Percentiles rank a stretch among this genome's conserved stretches.
phyloP scores from a whole-genome alignment of 2,329 filamentous ascomycete genomes.

The Exophiala aquamarina region DNA sequence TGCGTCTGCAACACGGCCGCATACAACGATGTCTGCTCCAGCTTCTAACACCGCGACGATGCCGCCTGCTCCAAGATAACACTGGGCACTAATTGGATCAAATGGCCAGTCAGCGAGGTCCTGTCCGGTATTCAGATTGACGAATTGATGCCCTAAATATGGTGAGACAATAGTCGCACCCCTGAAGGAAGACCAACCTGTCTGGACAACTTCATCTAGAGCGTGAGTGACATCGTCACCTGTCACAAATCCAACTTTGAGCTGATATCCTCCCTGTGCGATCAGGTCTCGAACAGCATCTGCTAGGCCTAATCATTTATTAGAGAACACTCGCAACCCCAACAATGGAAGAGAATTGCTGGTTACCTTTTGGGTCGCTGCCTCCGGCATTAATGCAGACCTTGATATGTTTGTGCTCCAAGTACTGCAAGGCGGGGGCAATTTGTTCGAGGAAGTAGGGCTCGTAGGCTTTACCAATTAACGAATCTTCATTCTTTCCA shows the following conservation, averaged over 20 bases:
- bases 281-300: too few relatives aligned
- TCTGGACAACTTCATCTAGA: too few relatives aligned
- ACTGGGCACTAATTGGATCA: conserved; percentile 23
- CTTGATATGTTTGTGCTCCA: conserved; percentile 43
- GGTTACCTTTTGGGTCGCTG: conserved; percentile 48
- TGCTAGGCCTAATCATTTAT: too few relatives aligned
- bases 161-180: conserved; percentile 23
- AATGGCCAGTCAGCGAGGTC: conserved; percentile 25
- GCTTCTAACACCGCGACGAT: conserved; percentile 41
- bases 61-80: conserved; percentile 32
- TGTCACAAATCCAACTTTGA: too few relatives aligned
- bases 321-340: too few relatives aligned
- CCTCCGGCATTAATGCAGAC: conserved; percentile 58
- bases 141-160: conserved; percentile 26
- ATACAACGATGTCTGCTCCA: conserved; percentile 51
- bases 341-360: too few relatives aligned
- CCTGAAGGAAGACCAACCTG: too few relatives aligned
- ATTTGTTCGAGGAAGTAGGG: conserved; percentile 8
- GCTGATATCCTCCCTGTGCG: too few relatives aligned
- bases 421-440: not conserved
- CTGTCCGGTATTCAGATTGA: conserved; percentile 2
- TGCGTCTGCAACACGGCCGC: conserved; percentile 50
- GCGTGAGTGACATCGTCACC: too few relatives aligned
- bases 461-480: too few relatives aligned
- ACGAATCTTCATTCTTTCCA: too few relatives aligned